Evolutionary conservation across 805 yeast species (phyloP), one percentile per base, ranked within the genome.

Genomic region (Saturnispora hagleri): DNA sequence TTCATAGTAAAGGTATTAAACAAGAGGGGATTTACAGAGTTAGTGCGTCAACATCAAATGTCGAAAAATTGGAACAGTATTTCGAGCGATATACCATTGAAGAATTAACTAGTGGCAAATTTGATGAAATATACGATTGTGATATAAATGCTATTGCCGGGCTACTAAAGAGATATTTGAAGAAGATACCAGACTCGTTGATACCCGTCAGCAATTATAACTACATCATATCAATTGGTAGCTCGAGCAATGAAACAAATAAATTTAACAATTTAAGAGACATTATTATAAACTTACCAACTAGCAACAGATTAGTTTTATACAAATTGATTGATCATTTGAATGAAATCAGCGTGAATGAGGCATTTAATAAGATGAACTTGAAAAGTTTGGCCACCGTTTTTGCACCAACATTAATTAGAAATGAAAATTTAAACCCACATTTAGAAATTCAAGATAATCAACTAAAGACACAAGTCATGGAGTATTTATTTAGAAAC

Each of bases 1-100:
- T 93, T 50, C 97, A 91, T 68, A 62, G 63, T 6, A 73, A 88
- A 53, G 96, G 96, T 4, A 67, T 90, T 58, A 80, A 76, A 40
- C 70, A 74, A 55, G 98, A 90, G 67, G 99, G 99, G 8, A 76
- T 93, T 35, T 93, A 93, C 69, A 74, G 99, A 58, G 84, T 90
- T 58, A 84, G 95, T 45, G 99, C 96, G 1, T 86, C 88, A 5
- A 76, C 82, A 55, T 76, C 88, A 8, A 84, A 85, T 47, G 76
- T 83, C 51, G 79, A 76, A 43, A 66, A 62, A 50, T 54, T 69
- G 18, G 73, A 69, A 48, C 55, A 53, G 51, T 62, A 55, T 60
- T 78, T 68, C 55, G 67, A 64, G n/a, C 55, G 61, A 9, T 51
- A 57, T 41, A 64, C 61, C 22, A 56, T 58, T n/a, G 41, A 53